Percentiles rank a stretch among this genome's conserved stretches.
Evolutionary conservation across 2,329 filamentous ascomycete species (phyloP).

Genomic region (Byssoonygena ceratinophila): DNA sequence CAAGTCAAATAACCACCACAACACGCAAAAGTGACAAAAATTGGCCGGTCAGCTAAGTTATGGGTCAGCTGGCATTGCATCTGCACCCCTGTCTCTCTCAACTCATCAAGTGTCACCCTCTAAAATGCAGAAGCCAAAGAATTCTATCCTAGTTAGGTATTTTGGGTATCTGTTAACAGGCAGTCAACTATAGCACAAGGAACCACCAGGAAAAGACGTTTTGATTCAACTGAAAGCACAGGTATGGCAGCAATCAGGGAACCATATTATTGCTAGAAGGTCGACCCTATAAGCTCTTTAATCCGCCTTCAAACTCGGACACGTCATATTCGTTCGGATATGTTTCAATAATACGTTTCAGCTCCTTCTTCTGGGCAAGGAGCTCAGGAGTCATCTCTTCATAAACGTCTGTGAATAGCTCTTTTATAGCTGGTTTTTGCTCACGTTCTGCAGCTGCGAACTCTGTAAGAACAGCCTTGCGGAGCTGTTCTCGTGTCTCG

Average conservation of each 20-base stretch:
- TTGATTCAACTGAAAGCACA: not conserved
- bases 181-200: not conserved
- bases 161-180: not conserved
- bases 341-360: slow-evolving; percentile 65
- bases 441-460: slow-evolving; percentile 61
- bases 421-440: slow-evolving; percentile 44
- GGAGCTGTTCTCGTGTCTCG: slow-evolving; percentile 52
- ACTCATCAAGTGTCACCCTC: not conserved
- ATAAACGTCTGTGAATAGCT: slow-evolving; percentile 76
- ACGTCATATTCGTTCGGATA: slow-evolving; percentile 93
- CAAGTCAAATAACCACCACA: not conserved
- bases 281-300: slow-evolving; percentile 47
- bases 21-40: not conserved
- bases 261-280: not conserved
- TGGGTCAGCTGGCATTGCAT: not conserved
- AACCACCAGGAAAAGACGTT: not conserved
- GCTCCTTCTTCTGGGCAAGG: slow-evolving; percentile 61
- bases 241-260: not conserved
- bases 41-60: not conserved
- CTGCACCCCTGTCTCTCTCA: not conserved
- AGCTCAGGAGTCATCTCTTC: slow-evolving; percentile 74
- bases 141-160: not conserved
- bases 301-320: slow-evolving; percentile 61
- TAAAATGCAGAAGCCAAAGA: not conserved
- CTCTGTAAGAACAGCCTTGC: slow-evolving; percentile 69